Evolutionary conservation across 352 stramenopile species (phyloP).

Genomic region (Globisporangium camurandrum): DNA sequence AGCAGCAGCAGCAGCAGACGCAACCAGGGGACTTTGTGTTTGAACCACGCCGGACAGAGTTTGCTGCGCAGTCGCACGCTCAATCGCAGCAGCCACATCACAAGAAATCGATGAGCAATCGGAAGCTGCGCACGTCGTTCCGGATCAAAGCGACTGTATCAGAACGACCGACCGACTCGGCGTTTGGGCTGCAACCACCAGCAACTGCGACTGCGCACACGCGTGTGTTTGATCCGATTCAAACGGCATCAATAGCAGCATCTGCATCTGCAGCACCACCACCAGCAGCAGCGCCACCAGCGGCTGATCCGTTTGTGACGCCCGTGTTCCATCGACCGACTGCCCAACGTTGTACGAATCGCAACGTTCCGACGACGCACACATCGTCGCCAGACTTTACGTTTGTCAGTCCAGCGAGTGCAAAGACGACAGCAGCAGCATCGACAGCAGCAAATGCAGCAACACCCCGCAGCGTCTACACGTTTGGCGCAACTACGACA

Average conservation of each 20-base stretch:
- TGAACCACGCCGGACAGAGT: slow-evolving; percentile 1
- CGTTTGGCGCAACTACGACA: slow-evolving; percentile 2
- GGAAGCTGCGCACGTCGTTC: slow-evolving; percentile 20
- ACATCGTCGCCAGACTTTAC: no score
- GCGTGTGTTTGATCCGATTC: no score
- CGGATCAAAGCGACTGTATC: slow-evolving; percentile 18
- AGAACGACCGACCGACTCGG: slow-evolving; percentile 14
- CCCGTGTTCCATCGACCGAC: slow-evolving; percentile 23
- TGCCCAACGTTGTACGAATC: no score
- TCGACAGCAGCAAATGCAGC: no score
- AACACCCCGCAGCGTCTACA: slow-evolving; percentile 9
- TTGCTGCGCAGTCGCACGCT: neutral
- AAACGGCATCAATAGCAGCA: no score
- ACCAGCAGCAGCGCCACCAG: slow-evolving; percentile 17
- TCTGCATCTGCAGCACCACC: no score
- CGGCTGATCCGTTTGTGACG: slow-evolving; percentile 40
- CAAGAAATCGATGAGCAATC: no score
- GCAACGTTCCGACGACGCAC: no score
- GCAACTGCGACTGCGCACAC: slow-evolving; percentile 5
- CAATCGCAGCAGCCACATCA: slow-evolving; percentile 5
- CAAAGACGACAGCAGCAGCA: neutral
- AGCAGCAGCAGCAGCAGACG: neutral
- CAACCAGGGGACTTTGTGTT: slow-evolving; percentile 8
- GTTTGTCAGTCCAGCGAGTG: neutral
- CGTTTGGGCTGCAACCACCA: slow-evolving; percentile 20